Percentiles rank a stretch among this genome's conserved stretches.
Evolutionary conservation across 257 asterid genomes (phyloP).

Genomic region (Capsicum chinense): DNA sequence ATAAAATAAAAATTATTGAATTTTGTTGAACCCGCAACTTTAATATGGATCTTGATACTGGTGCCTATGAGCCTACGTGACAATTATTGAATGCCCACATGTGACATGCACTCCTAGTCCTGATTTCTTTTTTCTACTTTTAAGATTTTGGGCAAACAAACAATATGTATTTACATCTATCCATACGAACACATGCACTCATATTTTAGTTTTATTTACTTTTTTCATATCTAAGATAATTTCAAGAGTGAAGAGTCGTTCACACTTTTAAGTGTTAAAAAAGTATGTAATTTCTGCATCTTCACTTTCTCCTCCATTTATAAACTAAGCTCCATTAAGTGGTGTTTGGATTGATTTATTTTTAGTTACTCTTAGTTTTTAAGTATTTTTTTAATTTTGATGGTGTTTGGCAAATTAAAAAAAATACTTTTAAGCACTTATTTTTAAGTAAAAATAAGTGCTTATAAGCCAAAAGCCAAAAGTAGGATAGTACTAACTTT

Average conservation of each 20-base stretch:
- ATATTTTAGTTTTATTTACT: background rate
- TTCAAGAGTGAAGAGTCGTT: conserved; percentile 5
- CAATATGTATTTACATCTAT: background rate
- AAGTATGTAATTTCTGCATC: background rate
- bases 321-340: background rate
- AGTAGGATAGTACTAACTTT: too few species aligned
- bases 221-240: background rate
- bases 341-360: too few species aligned
- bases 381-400: too few species aligned
- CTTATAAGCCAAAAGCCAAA: too few species aligned
- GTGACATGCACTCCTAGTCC: conserved; percentile 18
- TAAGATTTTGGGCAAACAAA: background rate
- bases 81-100: conserved; percentile 22
- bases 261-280: background rate
- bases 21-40: accelerated
- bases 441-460: too few species aligned
- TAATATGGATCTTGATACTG: background rate
- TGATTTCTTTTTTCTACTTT: background rate
- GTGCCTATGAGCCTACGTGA: background rate
- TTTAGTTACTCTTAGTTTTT: too few species aligned
- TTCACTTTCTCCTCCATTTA: background rate
- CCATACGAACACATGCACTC: background rate
- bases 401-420: too few species aligned
- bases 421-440: too few species aligned
- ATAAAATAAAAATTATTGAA: background rate